Base-by-base conservation (phyloP, 805 yeast genomes). In the Yamadazyma ubonensis region DNA sequence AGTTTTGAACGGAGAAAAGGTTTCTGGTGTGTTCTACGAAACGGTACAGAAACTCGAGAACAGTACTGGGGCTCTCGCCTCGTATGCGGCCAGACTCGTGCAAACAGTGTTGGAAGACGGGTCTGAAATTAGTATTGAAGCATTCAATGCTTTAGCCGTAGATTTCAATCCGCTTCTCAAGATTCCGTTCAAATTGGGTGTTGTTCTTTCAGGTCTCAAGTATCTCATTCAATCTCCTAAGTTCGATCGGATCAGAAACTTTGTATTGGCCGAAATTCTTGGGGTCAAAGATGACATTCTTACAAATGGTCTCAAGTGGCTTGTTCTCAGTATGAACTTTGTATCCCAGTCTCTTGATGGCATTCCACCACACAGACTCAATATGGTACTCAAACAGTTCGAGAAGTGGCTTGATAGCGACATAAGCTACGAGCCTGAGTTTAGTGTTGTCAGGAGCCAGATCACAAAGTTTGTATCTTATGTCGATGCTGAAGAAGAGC, bases 351-450 rank as follows among this genome's bases (percentile, higher is more conserved):
- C 65, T 6, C 62, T 59, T 32, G 59, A 55, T n/a, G 68, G 79
- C 2, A 61, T 85, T 18, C 83, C 86, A 5, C 67, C 75, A 2
- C 89, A 81, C 52, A 72, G 93, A 49, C 63, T 83, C 28, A 73
- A 70, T 30, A 77, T 84, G 86, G 59, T 83, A 6, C 45, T 86
- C 14, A 73, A 67, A 29, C 71, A 75, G 4, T 47, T 88, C 1
- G 53, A 58, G 4, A 61, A 60, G 14, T 83, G 90, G 86, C 49
- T 82, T 16, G 84, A 79, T 17, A 70, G 81, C 11, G 87, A 78
- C 15, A 49, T 72, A 36, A 78, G 83, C 1, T 83, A 76, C 54
- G 87, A 81, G 14, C 58, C 63, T 0, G 71, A 63, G 5, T 86
- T 84, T 44, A 51, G 65, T 12, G 56, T 66, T 4, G 56, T 79